Evolutionary conservation across 2,329 filamentous ascomycete genomes (phyloP).

Genomic region (Aureobasidium sp.): DNA sequence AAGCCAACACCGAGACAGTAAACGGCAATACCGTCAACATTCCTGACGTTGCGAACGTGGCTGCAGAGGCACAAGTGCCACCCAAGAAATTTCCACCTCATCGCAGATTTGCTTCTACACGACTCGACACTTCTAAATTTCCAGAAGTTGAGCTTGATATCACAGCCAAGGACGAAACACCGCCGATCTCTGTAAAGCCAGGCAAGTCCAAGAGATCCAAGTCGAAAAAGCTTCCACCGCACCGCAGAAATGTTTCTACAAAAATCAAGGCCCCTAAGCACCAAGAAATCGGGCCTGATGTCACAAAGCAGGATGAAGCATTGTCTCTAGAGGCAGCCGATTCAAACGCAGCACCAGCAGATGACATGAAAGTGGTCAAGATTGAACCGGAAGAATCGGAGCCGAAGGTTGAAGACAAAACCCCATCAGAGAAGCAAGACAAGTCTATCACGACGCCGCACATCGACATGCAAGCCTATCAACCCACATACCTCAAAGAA

Average conservation of each 20-base stretch:
- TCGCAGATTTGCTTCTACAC: constrained; percentile 3
- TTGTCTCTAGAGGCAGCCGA: neutral
- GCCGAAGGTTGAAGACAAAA: neutral
- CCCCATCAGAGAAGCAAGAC: neutral
- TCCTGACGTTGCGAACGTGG: neutral
- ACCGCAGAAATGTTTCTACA: neutral
- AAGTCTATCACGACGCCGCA: neutral
- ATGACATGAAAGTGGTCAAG: neutral
- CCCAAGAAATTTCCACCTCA: neutral
- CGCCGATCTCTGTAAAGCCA: neutral
- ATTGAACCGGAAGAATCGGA: neutral
- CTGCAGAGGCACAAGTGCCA: neutral
- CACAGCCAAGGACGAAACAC: neutral
- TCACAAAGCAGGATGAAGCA: neutral
- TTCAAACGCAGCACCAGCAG: neutral
- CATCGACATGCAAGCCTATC: constrained; percentile 26
- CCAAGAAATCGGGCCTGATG: neutral
- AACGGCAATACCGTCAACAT: neutral
- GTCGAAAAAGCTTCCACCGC: neutral
- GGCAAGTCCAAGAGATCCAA: neutral
- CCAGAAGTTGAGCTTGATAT: neutral
- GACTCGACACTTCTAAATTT: constrained; percentile 18
- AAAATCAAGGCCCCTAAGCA: neutral
- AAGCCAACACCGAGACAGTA: neutral
- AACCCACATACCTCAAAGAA: constrained; percentile 30